Conservation (phyloP, 179 eudicot genomes). For the Sideroxylon spinosum region DNA sequence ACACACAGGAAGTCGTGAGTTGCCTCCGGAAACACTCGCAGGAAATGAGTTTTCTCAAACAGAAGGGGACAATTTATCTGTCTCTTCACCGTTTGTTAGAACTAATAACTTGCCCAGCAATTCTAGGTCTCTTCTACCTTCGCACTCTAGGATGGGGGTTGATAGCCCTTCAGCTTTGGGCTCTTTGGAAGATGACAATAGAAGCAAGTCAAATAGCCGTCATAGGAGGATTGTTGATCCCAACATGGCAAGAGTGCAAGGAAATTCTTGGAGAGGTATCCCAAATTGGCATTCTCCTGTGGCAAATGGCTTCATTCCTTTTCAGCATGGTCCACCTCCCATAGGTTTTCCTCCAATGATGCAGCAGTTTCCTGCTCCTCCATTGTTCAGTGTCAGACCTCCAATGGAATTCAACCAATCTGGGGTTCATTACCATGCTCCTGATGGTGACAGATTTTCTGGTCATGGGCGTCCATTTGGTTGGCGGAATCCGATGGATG, state of each 20-base stretch:
- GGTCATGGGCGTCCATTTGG: constrained; percentile 67
- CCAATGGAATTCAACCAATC: constrained; percentile 71
- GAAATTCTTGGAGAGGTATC: constrained; percentile 71
- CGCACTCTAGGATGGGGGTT: constrained; percentile 55
- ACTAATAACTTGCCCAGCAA: constrained; percentile 41
- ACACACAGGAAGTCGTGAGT: constrained; percentile 53
- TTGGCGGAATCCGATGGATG: constrained; percentile 69
- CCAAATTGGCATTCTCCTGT: constrained; percentile 84
- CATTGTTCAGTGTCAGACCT: constrained; percentile 71
- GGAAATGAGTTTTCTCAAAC: constrained; percentile 51
- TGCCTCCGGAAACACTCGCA: constrained; percentile 36
- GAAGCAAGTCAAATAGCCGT: constrained; percentile 54
- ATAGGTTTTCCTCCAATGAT: constrained; percentile 55
- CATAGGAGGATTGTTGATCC: constrained; percentile 70
- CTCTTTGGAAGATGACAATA: constrained; percentile 54
- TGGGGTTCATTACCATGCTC: constrained; percentile 61
- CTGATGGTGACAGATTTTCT: constrained; percentile 64
- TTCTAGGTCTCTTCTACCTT: constrained; percentile 49
- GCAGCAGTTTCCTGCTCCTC: constrained; percentile 55
- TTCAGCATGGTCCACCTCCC: constrained; percentile 75
- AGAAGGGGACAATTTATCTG: constrained; percentile 42
- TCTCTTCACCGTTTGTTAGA: constrained; percentile 57
- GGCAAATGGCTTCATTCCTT: constrained; percentile 76
- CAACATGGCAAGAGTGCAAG: constrained; percentile 63
- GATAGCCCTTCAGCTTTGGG: constrained; percentile 55